Evolutionary conservation across 1,284 basidiomycete genomes (phyloP), one percentile per base, ranked within the genome.

Genomic region (Ceratobasidium sp.): DNA sequence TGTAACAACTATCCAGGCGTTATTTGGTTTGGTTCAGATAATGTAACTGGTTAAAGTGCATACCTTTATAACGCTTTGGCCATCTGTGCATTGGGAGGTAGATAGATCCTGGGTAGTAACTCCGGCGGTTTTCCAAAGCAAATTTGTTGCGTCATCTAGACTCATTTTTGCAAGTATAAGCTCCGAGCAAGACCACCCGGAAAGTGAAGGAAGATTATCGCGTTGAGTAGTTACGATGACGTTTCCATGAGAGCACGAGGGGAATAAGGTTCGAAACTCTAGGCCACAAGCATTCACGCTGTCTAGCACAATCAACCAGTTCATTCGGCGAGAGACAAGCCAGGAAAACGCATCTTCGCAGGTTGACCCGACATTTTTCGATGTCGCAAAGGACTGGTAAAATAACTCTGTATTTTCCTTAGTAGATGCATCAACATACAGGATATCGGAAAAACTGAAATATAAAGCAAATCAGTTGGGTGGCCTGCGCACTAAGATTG

Each of bases 161-260:
- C 23, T 58, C 32, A 58, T 35, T 18, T 13, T 18, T n/a, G 30
- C 18, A 7, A 38, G 16, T 18, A 28, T 28, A 21, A 23, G 28
- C 13, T 57, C 11, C 28, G 55, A 35, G 23, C 26, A 30, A 41
- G 55, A 35, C 55, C 55, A 58, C n/a, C 35, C 55, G 30, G 55
- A 58, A 30, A 18, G 35, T 18, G 18, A 58, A 16, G 55, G 55
- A 5, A 58, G 35, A 11, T 35, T 38, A 35, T 35, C 35, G 26
- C 55, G 26, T 41, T 35, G 28, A 38, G 55, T 58, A n/a, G 55
- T 58, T 3, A 58, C n/a, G 23, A 58, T 58, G 16, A 58, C n/a
- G 38, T 58, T 58, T 38, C 55, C 55, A 30, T 58, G 55, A 16
- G 30, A 18, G 23, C 55, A 58, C 4, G 55, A 38, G 8, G 55